Conservation (phyloP, 2,329 filamentous ascomycete genomes). For the Colletotrichum brevisporum region DNA sequence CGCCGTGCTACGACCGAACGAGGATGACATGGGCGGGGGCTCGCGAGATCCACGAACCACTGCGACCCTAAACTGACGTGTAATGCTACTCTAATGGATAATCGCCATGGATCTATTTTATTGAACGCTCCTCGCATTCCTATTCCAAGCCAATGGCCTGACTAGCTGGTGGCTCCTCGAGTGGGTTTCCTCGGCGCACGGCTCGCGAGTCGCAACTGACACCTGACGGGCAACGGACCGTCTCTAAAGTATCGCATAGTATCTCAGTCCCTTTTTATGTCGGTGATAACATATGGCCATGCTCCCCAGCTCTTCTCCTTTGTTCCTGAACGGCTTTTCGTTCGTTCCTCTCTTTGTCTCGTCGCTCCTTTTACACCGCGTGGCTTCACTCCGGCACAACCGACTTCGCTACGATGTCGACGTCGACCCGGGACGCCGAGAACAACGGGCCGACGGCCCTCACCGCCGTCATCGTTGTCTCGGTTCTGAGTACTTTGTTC, state of each 20-base stretch:
- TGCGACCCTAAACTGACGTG: conserved; percentile 6
- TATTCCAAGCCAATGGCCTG: conserved; percentile 1
- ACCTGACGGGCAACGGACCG: conserved; percentile 15
- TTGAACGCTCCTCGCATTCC: background rate
- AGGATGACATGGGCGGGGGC: background rate
- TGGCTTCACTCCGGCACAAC: background rate
- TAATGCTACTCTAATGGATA: conserved; percentile 3
- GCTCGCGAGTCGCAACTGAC: conserved; percentile 5
- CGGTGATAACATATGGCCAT: background rate
- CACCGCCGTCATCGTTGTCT: conserved; percentile 48
- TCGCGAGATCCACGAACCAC: conserved; percentile 6
- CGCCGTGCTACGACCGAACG: conserved; percentile 8
- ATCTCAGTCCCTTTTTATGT: background rate
- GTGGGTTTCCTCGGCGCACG: conserved; percentile 9
- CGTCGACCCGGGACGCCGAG: conserved; percentile 17
- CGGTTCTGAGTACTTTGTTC: conserved; percentile 47
- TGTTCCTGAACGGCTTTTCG: no score
- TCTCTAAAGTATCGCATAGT: conserved; percentile 11
- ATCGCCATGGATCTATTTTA: conserved; percentile 9
- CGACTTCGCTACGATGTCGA: conserved; percentile 1
- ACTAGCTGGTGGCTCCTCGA: background rate
- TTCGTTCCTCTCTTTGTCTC: background rate
- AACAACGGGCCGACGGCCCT: conserved; percentile 51
- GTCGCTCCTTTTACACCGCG: background rate
- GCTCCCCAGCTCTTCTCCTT: no score